Conservation (phyloP, 2,329 filamentous ascomycete species). For the Phyllosticta ampelicida region DNA sequence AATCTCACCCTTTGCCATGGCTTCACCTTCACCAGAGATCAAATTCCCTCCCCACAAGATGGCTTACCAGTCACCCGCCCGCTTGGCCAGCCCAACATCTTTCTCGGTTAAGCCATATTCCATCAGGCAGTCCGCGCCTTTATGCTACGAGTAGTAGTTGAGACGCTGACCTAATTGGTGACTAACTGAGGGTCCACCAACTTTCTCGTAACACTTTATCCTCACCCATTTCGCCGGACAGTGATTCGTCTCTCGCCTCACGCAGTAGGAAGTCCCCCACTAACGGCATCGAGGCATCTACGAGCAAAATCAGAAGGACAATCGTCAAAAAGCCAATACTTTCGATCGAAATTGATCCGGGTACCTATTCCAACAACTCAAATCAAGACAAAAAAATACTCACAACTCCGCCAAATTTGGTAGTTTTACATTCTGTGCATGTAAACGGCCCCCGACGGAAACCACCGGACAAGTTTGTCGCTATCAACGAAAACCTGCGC, state of each 20-base stretch:
- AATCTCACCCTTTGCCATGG: slow-evolving; percentile 56
- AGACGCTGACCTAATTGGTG: too few relatives aligned
- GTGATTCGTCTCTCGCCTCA: slow-evolving; percentile 47
- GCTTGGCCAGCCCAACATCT: slow-evolving; percentile 55
- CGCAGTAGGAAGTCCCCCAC: slow-evolving; percentile 65
- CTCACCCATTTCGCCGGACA: slow-evolving; percentile 46
- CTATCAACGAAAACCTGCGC: too few relatives aligned
- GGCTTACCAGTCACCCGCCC: slow-evolving; percentile 19
- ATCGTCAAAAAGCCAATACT: slow-evolving; percentile 59
- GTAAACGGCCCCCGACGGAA: too few relatives aligned
- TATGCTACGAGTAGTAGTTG: too few relatives aligned
- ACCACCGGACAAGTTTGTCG: too few relatives aligned
- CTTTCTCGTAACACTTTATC: too few relatives aligned
- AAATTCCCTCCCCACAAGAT: slow-evolving; percentile 18
- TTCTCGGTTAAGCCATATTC: slow-evolving; percentile 58
- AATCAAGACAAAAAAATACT: too few relatives aligned
- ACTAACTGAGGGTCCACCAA: too few relatives aligned
- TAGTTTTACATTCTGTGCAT: too few relatives aligned
- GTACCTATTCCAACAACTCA: too few relatives aligned
- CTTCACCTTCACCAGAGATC: slow-evolving; percentile 39
- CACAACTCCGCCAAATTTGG: too few relatives aligned
- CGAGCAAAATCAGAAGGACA: slow-evolving; percentile 64
- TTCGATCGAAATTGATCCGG: too few relatives aligned
- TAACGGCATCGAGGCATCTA: slow-evolving; percentile 48
- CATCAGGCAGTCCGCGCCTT: slow-evolving; percentile 52